Conservation (phyloP, 1,284 basidiomycete genomes). For the Grifola frondosa region DNA sequence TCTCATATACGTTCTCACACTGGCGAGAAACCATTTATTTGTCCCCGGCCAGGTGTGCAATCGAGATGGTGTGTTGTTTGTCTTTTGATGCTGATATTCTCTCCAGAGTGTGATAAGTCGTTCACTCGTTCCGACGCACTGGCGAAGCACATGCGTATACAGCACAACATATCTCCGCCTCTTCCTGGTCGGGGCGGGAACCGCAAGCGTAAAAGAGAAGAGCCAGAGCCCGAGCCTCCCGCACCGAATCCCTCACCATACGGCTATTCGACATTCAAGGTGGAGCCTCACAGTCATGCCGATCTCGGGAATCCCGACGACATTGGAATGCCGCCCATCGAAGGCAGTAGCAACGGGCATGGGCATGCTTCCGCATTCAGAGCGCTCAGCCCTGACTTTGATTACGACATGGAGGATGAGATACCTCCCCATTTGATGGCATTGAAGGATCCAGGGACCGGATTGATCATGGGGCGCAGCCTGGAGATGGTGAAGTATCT, state of each 20-base stretch:
- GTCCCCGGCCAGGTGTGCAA: slow-evolving; percentile 67
- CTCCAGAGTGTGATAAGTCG: slow-evolving; percentile 87
- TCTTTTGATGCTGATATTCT: background rate
- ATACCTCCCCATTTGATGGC: slow-evolving; percentile 52
- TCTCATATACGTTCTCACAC: slow-evolving; percentile 89
- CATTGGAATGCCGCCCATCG: slow-evolving; percentile 25
- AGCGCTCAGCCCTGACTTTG: slow-evolving; percentile 26
- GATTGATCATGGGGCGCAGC: slow-evolving; percentile 58
- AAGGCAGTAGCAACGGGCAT: slow-evolving; percentile 14
- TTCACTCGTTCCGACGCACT: slow-evolving; percentile 91
- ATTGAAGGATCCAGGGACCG: slow-evolving; percentile 52
- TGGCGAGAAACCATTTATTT: slow-evolving; percentile 90
- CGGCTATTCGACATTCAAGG: slow-evolving; percentile 62
- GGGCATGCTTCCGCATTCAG: slow-evolving; percentile 11
- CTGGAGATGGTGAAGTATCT: slow-evolving; percentile 68
- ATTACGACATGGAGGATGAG: slow-evolving; percentile 29
- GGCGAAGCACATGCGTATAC: slow-evolving; percentile 87
- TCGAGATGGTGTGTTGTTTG: background rate
- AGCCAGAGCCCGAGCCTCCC: slow-evolving; percentile 26
- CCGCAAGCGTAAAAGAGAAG: slow-evolving; percentile 56
- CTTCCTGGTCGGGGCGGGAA: slow-evolving; percentile 69
- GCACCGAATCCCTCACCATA: slow-evolving; percentile 18
- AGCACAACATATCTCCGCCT: slow-evolving; percentile 77
- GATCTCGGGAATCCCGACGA: slow-evolving; percentile 36
- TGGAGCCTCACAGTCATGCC: slow-evolving; percentile 51